Evolutionary conservation across 805 yeast genomes (phyloP), one percentile per base, ranked within the genome.

Genomic region (Wilhelminamyces savonicus): DNA sequence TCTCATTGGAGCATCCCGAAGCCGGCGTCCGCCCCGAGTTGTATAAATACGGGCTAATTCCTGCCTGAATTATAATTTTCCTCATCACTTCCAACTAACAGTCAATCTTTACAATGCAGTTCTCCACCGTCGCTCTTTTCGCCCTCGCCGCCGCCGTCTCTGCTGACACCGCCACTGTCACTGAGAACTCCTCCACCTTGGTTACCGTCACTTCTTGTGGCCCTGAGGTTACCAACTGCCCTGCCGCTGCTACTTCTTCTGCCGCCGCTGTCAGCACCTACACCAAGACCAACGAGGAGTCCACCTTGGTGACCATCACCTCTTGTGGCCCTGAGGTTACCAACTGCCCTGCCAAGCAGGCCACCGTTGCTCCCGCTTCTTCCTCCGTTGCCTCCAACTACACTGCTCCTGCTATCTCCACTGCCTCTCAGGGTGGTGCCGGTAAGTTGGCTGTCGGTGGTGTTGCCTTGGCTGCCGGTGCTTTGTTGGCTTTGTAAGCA

Each of bases 401-500:
- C 31, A 45, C 42, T 38, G 43, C 36, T 30, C 46, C 42, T 27
- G 28, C 43, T 12, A 16, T 23, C 19, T 6, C 19, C 8, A 24
- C 37, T 27, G 30, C 39, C 26, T 36, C 41, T 37, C 45, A 31
- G 37, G 54, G 51, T 35, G 56, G 54, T 37, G 53, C 52, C 38
- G 53, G 50, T 32, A 28, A 31, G 31, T 36, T 28, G 35, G 28
- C 37, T 37, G 28, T 40, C 25, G 27, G 25, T 20, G 26, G 29
- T 19, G 29, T 28, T 19, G 32, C 33, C 26, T 43, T 32, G 24
- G 38, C 37, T 21, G 32, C 40, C 18, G 37, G 30, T 20, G 47
- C 46, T 23, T 48, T 51, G 50, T 47, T 51, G 48, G 55, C 54
- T 49, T 50, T 51, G 51, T 51, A 50, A 51, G 46, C 34, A 31